Evolutionary conservation across 495 filamentous ascomycete genomes (phyloP).

Genomic region (Penicillium cataractarum): DNA sequence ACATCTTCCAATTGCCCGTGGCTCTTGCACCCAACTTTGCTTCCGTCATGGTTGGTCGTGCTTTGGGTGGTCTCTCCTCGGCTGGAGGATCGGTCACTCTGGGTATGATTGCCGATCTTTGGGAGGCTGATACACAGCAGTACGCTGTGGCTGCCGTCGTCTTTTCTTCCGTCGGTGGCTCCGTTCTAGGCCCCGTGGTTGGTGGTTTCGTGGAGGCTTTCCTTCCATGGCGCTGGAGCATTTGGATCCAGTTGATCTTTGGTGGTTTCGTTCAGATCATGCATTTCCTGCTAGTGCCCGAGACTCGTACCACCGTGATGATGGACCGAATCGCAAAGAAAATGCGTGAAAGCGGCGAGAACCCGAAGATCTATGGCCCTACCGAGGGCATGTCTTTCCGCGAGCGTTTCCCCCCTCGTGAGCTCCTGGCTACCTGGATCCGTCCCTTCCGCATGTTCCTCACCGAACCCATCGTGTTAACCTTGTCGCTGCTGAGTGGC

Average conservation of each 20-base stretch:
- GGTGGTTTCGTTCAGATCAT: conserved; percentile 56
- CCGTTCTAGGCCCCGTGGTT: conserved; percentile 62
- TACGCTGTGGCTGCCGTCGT: conserved; percentile 65
- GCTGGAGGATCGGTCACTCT: conserved; percentile 67
- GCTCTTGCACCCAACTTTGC: conserved; percentile 57
- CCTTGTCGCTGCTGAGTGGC: conserved; percentile 59
- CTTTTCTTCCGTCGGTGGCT: conserved; percentile 66
- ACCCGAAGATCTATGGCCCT: conserved; percentile 63
- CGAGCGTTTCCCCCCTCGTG: conserved; percentile 59
- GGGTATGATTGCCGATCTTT: conserved; percentile 65
- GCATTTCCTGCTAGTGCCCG: conserved; percentile 58
- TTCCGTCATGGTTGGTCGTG: conserved; percentile 59
- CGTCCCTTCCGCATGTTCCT: conserved; percentile 67
- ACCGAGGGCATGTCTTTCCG: conserved; percentile 62
- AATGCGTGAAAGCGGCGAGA: conserved; percentile 52
- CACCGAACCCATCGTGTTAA: conserved; percentile 64
- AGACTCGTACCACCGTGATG: conserved; percentile 61
- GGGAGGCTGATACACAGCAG: conserved; percentile 62
- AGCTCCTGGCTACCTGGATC: conserved; percentile 58
- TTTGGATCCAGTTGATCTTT: conserved; percentile 65
- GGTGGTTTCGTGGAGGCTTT: conserved; percentile 61
- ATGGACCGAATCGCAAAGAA: conserved; percentile 64
- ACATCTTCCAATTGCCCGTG: conserved; percentile 60
- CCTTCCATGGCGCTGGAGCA: conserved; percentile 56
- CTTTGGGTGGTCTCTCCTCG: conserved; percentile 60